Evolutionary conservation across 768 basidiomycete genomes (phyloP).

Genomic region (Clitopilus hobsonii): DNA sequence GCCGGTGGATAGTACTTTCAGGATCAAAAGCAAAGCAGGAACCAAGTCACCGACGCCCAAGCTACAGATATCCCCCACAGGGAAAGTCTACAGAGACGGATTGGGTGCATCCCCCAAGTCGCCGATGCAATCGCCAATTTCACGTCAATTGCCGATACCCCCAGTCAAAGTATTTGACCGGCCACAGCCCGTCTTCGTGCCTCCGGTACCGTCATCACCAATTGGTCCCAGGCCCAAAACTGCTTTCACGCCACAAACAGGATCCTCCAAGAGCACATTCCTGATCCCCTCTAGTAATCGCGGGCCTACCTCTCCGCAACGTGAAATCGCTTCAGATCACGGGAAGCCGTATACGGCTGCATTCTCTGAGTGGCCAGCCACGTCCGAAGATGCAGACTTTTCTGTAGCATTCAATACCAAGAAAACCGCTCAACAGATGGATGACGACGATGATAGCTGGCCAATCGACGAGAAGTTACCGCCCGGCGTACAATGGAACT

Average conservation of each 20-base stretch:
- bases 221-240: constrained; percentile 10
- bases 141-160: constrained; percentile 29
- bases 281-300: no score
- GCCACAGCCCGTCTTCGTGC: constrained; percentile 44
- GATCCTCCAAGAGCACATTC: constrained; percentile 39
- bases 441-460: constrained; percentile 73
- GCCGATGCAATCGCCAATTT: constrained; percentile 53
- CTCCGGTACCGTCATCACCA: constrained; percentile 25
- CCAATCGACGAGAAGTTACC: constrained; percentile 63
- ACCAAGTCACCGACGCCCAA: constrained; percentile 20
- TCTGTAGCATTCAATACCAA: constrained; percentile 33
- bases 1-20: constrained; percentile 23
- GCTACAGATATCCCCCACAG: constrained; percentile 3
- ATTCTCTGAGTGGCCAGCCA: not conserved
- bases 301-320: no score
- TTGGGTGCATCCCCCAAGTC: constrained; percentile 40
- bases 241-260: constrained; percentile 27
- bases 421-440: constrained; percentile 22
- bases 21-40: constrained; percentile 27
- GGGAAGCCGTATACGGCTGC: constrained; percentile 57
- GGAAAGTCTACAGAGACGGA: constrained; percentile 1
- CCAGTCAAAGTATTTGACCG: constrained; percentile 58
- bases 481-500: constrained; percentile 57
- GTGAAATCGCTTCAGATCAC: constrained; percentile 9
- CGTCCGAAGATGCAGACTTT: constrained; percentile 56